A percentile compares a stretch with the other conserved stretches of the same genome.
phyloP scores from a whole-genome alignment of 305 asterid species.

The Fraxinus floribunda region DNA sequence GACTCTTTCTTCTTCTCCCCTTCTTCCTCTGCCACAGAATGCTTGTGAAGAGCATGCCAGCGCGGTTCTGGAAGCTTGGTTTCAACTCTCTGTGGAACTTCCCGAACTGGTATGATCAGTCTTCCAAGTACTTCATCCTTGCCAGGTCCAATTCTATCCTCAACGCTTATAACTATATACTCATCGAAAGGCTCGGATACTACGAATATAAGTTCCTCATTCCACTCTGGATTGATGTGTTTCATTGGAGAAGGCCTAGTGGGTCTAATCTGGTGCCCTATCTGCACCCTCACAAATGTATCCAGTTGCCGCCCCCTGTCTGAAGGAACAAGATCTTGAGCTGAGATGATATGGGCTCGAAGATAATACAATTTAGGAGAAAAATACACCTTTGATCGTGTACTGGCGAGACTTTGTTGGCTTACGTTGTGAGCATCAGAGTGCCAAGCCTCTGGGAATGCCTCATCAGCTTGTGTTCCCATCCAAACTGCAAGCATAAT shows the following conservation, averaged over 20 bases:
- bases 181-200: constrained; percentile 90
- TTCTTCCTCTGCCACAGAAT: constrained; percentile 46
- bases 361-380: constrained; percentile 74
- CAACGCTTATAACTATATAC: constrained; percentile 59
- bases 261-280: constrained; percentile 64
- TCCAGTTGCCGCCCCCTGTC: constrained; percentile 55
- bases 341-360: constrained; percentile 66
- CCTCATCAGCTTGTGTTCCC: constrained; percentile 96
- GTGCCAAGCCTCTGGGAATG: constrained; percentile 91
- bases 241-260: constrained; percentile 55
- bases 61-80: constrained; percentile 59
- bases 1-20: constrained; percentile 67
- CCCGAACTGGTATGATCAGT: constrained; percentile 54
- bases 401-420: constrained; percentile 52
- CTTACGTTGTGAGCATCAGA: constrained; percentile 73
- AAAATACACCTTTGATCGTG: constrained; percentile 80
- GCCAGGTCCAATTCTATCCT: constrained; percentile 56
- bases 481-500: constrained; percentile 93
- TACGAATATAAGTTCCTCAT: constrained; percentile 81
- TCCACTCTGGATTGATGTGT: constrained; percentile 66
- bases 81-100: constrained; percentile 49
- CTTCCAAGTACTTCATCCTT: constrained; percentile 60
- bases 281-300: constrained; percentile 55
- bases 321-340: constrained; percentile 75
- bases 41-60: constrained; percentile 65